These are phyloP conservation scores for Piromyces finnis DNA, from an alignment of 192 early-diverging fungal genomes.

Conservation along the genomic window DNA sequence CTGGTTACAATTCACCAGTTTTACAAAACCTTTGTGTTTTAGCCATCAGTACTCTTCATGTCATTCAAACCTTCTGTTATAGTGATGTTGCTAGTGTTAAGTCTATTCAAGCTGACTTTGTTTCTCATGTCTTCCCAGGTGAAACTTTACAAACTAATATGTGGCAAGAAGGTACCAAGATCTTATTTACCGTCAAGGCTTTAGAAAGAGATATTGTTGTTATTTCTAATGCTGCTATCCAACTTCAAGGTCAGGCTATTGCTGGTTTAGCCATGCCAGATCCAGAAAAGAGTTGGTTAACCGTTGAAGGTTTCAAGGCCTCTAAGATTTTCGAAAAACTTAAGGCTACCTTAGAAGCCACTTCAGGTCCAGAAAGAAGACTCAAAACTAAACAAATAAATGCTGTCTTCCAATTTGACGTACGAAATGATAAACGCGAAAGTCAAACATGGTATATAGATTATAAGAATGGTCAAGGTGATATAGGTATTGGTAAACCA, in stretches of 20 bases:
- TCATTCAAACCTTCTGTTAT: conserved; percentile 7
- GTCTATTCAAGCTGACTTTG: conserved; percentile 33
- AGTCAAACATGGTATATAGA: conserved; percentile 67
- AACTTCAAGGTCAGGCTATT: conserved; percentile 36
- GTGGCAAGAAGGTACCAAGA: conserved; percentile 78
- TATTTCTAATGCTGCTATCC: conserved; percentile 82
- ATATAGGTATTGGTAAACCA: conserved; percentile 35
- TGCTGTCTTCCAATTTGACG: conserved; percentile 72
- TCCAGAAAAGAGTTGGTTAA: conserved; percentile 14
- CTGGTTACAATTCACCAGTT: conserved; percentile 92
- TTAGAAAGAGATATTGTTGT: conserved; percentile 84
- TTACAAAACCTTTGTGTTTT: conserved; percentile 90
- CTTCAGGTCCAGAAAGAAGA: conserved; percentile 12
- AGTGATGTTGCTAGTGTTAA: conserved; percentile 1
- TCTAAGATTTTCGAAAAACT: conserved; percentile 57
- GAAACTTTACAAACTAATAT: conserved; percentile 95
- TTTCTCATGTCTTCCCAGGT: conserved; percentile 79
- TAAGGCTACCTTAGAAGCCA: conserved; percentile 25
- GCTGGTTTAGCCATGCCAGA: conserved; percentile 7
- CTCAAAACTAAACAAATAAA: conserved; percentile 30
- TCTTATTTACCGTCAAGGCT: conserved; percentile 84
- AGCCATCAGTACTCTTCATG: conserved; percentile 47
- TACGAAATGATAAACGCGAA: conserved; percentile 52
- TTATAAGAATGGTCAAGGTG: conserved; percentile 55
- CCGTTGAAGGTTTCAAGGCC: conserved; percentile 52